Conservation (phyloP, 768 basidiomycete species). For the Lactifluus hygrophoroides region DNA sequence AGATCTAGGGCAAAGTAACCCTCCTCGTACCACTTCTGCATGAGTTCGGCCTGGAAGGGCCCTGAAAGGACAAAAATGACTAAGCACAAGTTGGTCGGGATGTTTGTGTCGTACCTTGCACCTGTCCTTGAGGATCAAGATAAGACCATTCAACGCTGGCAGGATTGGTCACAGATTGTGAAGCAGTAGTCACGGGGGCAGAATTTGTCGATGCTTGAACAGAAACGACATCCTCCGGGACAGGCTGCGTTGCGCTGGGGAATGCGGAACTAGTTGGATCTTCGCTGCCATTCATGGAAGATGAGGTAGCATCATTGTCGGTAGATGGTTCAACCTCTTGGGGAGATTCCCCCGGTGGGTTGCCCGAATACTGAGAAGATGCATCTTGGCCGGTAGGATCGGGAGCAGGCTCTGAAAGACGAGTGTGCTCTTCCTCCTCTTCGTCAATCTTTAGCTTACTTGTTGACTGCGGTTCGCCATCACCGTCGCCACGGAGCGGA, state of each 20-base stretch:
- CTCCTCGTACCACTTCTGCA: conserved; percentile 93
- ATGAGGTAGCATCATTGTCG: not conserved
- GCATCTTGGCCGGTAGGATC: not conserved
- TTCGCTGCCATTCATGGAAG: conserved; percentile 2
- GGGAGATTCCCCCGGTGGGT: not conserved
- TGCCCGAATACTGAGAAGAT: not conserved
- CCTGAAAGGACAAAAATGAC: conserved; percentile 37
- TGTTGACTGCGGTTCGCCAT: conserved; percentile 33
- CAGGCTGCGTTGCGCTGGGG: not conserved
- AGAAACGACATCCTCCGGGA: not conserved
- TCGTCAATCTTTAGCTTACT: conserved; percentile 49
- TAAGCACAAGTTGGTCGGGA: not conserved
- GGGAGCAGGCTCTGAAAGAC: not conserved
- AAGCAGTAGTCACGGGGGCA: conserved; percentile 16
- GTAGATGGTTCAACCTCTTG: not conserved
- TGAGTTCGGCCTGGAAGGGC: conserved; percentile 78
- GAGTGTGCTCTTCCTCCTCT: conserved; percentile 38
- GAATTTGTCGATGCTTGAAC: not conserved
- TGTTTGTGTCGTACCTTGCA: conserved; percentile 58
- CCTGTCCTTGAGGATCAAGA: conserved; percentile 82
- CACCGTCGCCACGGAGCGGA: conserved; percentile 32
- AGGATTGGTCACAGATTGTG: conserved; percentile 45
- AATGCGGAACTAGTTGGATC: not conserved
- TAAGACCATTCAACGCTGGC: conserved; percentile 80
- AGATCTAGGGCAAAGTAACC: conserved; percentile 82